Conservation (phyloP, 768 basidiomycete species). For the Sporobolomyces roseus region DNA sequence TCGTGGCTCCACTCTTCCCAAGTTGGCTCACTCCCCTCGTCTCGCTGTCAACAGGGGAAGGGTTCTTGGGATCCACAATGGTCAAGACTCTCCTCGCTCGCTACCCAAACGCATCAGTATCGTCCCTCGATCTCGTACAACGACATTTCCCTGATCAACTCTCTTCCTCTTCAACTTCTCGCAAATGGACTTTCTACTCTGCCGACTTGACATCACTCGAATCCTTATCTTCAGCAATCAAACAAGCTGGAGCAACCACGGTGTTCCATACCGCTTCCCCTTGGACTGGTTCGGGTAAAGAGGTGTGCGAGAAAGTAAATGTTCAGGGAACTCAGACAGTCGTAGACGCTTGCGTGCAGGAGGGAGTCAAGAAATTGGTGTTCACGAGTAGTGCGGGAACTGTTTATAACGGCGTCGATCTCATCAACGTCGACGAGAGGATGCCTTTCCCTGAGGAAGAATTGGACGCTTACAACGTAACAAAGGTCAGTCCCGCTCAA, state of each 20-base stretch:
- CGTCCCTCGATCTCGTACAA: constrained; percentile 88
- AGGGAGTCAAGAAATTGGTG: constrained; percentile 76
- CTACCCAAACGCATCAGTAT: constrained; percentile 63
- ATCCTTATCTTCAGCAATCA: constrained; percentile 66
- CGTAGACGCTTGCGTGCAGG: constrained; percentile 71
- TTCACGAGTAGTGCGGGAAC: constrained; percentile 92
- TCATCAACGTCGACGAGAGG: constrained; percentile 84
- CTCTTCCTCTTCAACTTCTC: neutral
- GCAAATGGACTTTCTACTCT: constrained; percentile 63
- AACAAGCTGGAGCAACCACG: constrained; percentile 71
- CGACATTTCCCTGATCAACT: constrained; percentile 54
- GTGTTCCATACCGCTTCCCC: constrained; percentile 93
- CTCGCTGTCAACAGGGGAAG: constrained; percentile 47
- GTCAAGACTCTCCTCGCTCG: constrained; percentile 77
- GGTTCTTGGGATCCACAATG: constrained; percentile 85
- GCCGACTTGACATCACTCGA: constrained; percentile 80
- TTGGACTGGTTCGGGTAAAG: constrained; percentile 58
- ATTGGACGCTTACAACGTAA: constrained; percentile 88
- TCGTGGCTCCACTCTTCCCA: too few relatives aligned
- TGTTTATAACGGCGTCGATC: constrained; percentile 74
- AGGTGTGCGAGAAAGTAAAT: constrained; percentile 85
- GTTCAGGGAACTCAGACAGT: constrained; percentile 83
- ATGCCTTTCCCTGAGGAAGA: constrained; percentile 66
- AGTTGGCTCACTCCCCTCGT: neutral
- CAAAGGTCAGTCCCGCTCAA: constrained; percentile 55